Evolutionary conservation across 208 protist genomes (phyloP), one percentile per base, ranked within the genome.

Genomic region (Leishmania major): DNA sequence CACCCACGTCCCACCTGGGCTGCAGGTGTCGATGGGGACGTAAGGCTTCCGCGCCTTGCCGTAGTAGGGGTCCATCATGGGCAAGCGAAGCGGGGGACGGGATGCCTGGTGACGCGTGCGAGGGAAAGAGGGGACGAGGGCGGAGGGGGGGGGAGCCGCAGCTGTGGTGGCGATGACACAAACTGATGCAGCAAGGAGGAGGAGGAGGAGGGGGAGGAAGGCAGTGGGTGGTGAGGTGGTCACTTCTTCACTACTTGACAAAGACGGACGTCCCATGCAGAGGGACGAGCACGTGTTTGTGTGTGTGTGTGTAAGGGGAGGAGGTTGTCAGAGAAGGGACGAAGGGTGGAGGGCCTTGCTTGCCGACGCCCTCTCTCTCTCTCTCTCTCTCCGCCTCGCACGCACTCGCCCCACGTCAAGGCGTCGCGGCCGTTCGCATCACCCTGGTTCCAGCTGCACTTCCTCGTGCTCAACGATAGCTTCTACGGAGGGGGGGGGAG

Each of bases 11-110:
- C 94, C 94, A 55, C 74, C 89, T 3, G 93, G 94, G 75, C 92
- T 94, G 89, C 87, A 96, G n/a, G 94, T 96, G 87, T 97, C 94
- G 83, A 97, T 97, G 25, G 92, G 92, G 19, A 92, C 87, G 80
- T 93, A 97, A 37, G 94, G 94, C 82, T 92, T 91, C 45, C 76
- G 84, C 35, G 87, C 77, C 84, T 90, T 89, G 57, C 84, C 81
- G 37, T 86, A 77, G 40, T 57, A 59, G 2, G 62, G 70, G 37
- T 89, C 80, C 90, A 92, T 92, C 43, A 78, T 31, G 28, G 35
- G 10, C 19, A 66, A 37, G 59, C 31, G 25, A 59, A 37, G 51
- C 3, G 51, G 11, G 37, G 37, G 37, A 40, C 37, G 37, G 37
- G 37, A 37, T 37, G 73, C 25, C 10, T n/a, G 25, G 73, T 77